Evolutionary conservation across 306 rosid genomes (phyloP).

Genomic region (Comarum palustre): DNA sequence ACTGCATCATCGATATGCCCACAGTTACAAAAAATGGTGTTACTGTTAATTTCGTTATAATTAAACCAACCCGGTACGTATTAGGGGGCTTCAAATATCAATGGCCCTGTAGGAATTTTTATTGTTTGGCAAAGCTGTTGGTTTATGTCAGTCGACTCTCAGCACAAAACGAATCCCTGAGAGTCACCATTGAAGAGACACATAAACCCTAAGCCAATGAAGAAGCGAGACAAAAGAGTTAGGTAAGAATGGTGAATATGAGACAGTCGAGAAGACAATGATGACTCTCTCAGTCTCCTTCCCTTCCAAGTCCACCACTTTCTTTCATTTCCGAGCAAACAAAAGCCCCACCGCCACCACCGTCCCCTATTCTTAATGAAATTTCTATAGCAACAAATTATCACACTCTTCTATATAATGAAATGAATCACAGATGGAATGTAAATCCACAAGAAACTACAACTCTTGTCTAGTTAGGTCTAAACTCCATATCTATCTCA

Average conservation of each 20-base stretch:
- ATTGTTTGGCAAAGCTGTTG: background rate
- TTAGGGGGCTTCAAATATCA: slow-evolving; percentile 42
- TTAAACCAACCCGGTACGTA: background rate
- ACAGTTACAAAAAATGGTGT: no score
- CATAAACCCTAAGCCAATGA: no score
- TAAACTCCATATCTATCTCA: background rate
- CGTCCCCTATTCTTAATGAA: background rate
- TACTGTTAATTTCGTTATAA: background rate
- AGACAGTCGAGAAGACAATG: background rate
- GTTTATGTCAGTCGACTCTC: background rate
- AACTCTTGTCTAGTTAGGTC: background rate
- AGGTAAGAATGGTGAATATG: no score
- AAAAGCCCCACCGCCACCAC: slow-evolving; percentile 20
- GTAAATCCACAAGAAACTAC: slow-evolving; percentile 18
- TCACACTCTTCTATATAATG: background rate
- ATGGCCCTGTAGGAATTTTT: slow-evolving; percentile 23
- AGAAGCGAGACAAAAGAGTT: no score
- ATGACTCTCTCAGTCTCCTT: background rate
- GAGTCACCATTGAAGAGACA: no score
- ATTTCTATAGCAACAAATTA: background rate
- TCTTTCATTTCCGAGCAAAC: background rate
- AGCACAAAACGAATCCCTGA: no score
- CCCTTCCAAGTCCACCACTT: slow-evolving; percentile 21
- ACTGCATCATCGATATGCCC: background rate
- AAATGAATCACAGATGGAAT: background rate